Evolutionary conservation across 192 early-diverging fungal species (phyloP), one percentile per base, ranked within the genome.

Genomic region (Gaertneriomyces semiglobifer): DNA sequence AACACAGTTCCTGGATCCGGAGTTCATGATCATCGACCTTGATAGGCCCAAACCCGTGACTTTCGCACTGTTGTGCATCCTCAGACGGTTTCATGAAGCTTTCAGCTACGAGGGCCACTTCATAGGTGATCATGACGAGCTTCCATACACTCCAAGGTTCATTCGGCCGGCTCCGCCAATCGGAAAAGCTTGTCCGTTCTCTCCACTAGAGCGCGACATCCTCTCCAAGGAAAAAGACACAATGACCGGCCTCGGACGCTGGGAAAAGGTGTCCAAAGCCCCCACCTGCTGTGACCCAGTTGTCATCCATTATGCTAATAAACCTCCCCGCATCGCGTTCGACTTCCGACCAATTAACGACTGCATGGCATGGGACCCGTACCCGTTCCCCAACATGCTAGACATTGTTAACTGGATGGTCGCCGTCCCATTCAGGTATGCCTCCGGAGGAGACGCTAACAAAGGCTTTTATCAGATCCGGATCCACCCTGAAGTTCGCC

Each of bases 101-200:
- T 56, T 56, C 54, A 16, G 14, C 14, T 56, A 56, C 54, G 54
- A 56, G 7, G 54, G 54, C 54, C 54, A 56, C 19, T 8, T 56
- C 20, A 56, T 56, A 8, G 54, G 54, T 19, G 8, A 56, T 19
- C 20, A 12, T 19, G 19, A 8, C 54, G 8, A 7, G 8, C 9
- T 56, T 19, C 54, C 54, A 19, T 56, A 56, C 54, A 20, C 9
- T 9, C 54, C 54, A 9, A 16, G 11, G 10, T 56, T 56, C 54
- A 56, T 16, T 19, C 7, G 19, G 54, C 10, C 54, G 8, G 11
- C 54, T 19, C 8, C 20, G 8, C 54, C 54, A 9, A 9, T 8
- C 19, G 8, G 14, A 8, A 8, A 19, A 20, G 38, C 58, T 14
- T 12, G 58, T 6, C 11, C 25, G 7, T 19, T 12, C 40, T 60